Evolutionary conservation across 805 yeast genomes (phyloP), one percentile per base, ranked within the genome.

Genomic region (Candida anglica): DNA sequence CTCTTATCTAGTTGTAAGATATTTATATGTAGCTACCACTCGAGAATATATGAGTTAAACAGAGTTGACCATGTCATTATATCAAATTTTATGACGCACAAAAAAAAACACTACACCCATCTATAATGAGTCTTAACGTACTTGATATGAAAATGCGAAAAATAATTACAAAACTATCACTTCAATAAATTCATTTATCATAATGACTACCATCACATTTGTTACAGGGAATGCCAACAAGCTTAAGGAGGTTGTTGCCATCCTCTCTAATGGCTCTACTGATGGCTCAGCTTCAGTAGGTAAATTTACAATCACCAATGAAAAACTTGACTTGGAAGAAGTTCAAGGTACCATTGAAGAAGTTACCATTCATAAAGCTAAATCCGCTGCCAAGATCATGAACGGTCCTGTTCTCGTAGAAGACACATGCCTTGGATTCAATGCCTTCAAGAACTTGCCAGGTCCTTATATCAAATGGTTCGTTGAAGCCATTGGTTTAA

Each of bases 401-500:
- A 54, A 67, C 3, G 93, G 95, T 0, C 91, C 98, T 0, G 97
- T 87, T 0, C 69, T 93, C 37, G 96, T 89, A 3, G 99, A 93
- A 54, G 99, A 93, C 50, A 93, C 98, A 0, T 89, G 95, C 32
- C 72, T 93, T 25, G 86, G 83, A 3, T 93, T 84, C 58, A 73
- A 73, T 32, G 96, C 95, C 2, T 70, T 82, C 52, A 79, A 84
- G 33, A 69, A 71, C 41, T 71, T 93, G 32, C 99, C 99, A 3
- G 99, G 99, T 16, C 98, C 98, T 1, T 86, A 87, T 43, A 73
- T 75, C 60, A 91, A 91, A 59, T 91, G 98, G 98, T 93, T 93
- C 60, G 72, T 86, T 28, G 66, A 79, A 42, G 60, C 75, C 10
- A 56, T 89, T 44, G 97, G 97, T 0, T 70, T 85, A 21, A 76